Evolutionary conservation across 148 eudicot genomes (phyloP).

Genomic region (Rhododendron williamsianum): DNA sequence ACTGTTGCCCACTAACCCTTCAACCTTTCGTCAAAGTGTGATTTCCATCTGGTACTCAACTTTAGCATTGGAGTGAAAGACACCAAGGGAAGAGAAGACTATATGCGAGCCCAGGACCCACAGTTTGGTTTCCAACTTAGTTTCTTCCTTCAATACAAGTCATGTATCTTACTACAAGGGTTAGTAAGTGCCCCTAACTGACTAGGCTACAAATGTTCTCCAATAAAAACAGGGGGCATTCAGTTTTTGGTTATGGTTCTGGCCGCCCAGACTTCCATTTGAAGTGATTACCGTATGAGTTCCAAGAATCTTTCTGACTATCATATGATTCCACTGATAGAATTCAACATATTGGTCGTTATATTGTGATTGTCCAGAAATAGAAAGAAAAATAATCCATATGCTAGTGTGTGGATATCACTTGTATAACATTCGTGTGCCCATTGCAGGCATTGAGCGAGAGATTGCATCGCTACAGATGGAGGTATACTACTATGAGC

Average conservation of each 20-base stretch:
- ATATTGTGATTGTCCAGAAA: neutral
- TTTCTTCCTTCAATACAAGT: neutral
- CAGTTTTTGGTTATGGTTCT: neutral
- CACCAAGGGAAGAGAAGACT: neutral
- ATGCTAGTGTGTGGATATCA: neutral
- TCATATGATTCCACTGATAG: neutral
- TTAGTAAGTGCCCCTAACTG: neutral
- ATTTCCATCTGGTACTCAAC: neutral
- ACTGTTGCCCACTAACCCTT: neutral
- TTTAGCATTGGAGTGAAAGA: neutral
- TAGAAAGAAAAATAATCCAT: neutral
- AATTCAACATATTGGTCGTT: neutral
- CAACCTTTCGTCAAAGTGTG: neutral
- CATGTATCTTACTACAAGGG: neutral
- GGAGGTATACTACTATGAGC: constrained; percentile 41
- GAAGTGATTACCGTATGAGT: neutral
- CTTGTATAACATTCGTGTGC: neutral
- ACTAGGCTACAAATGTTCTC: neutral
- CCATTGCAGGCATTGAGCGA: constrained; percentile 50
- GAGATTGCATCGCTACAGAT: constrained; percentile 59
- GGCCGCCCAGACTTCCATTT: neutral
- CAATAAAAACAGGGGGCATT: neutral
- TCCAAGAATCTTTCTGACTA: neutral
- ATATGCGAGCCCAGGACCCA: neutral
- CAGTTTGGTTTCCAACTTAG: neutral